Base-by-base conservation (phyloP, 2,329 filamentous ascomycete genomes). In the Nemania serpens region DNA sequence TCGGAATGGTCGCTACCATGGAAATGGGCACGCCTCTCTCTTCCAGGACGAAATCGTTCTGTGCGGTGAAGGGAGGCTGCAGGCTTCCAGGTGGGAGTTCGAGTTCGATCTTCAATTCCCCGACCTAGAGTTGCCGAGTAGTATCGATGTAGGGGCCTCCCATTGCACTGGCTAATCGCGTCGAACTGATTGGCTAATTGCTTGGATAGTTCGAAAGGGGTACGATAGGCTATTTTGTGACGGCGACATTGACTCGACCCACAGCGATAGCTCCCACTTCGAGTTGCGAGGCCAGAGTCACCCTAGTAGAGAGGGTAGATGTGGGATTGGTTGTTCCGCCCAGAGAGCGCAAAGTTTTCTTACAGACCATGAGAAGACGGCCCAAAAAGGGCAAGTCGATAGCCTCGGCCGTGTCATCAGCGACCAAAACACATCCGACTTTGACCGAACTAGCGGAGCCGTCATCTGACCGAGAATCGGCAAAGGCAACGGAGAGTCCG, bases 181-280 rank as follows among this genome's bases (percentile, higher is more conserved):
- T 29, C 25, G 22, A 46, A 61, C 18, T 42, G 17, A 20, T 48
- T 56, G 56, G 59, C 65, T 69, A 36, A 70, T 56, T 25, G 22
- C 18, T 43, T 58, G 41, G 49, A 42, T 75, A 98, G 93, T 99
- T 99, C 75, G 95, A 98, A 77, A 88, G 94, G 72, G 95, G 95
- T 37, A 93, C 91, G 1, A 91, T 99, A 69, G 89, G 90, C 18
- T 99, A 98, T 77, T 87, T 94, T 79, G 85, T 98, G 69, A 94
- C 91, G 5, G 90, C 94, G 34, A 97, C 93, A 9, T 76, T 98
- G 59, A 98, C 94, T 18, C 87, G 93, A 58, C 94, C 95, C 18
- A 95, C 91, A 0, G 88, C 93, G 5, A 96, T 97, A 63, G 84
- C 89, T 13, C 89, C 94, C 1, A 93, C 89, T 2, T 84, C 88